phyloP scores from a whole-genome alignment of 257 asterid species.

The Euphrasia confusa region DNA sequence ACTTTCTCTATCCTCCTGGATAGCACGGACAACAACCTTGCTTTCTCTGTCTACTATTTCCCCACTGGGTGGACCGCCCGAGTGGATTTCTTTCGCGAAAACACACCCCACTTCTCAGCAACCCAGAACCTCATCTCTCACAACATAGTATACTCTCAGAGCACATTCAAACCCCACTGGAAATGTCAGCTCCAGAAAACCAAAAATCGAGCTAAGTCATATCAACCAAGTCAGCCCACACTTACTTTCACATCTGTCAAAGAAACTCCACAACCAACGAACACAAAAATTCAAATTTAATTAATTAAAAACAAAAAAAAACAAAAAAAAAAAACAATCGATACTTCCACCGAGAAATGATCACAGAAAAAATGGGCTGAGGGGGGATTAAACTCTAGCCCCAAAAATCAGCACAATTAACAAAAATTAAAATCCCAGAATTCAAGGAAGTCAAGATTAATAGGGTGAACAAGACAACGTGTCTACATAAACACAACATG shows the following conservation, averaged over 20 bases:
- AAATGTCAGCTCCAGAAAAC: slow-evolving; percentile 12
- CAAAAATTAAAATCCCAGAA: slow-evolving; percentile 43
- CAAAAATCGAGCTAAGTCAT: slow-evolving; percentile 17
- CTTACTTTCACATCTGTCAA: slow-evolving; percentile 21
- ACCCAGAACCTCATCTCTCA: slow-evolving; percentile 70
- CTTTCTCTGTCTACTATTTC: slow-evolving; percentile 39
- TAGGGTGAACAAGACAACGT: slow-evolving; percentile 27
- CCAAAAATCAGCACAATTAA: slow-evolving; percentile 39
- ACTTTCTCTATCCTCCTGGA: too few species aligned
- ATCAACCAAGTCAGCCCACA: slow-evolving; percentile 20
- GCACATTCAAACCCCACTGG: slow-evolving; percentile 41
- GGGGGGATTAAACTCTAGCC: slow-evolving; percentile 36
- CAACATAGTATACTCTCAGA: slow-evolving; percentile 35
- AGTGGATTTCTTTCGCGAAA: slow-evolving; percentile 66
- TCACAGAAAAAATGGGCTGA: slow-evolving; percentile 25
- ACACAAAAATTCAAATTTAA: slow-evolving; percentile 21
- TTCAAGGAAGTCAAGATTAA: slow-evolving; percentile 54
- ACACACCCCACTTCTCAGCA: slow-evolving; percentile 85
- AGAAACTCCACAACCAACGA: slow-evolving; percentile 8
- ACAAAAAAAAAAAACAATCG: slow-evolving; percentile 16
- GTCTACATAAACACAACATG: slow-evolving; percentile 24
- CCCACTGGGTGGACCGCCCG: slow-evolving; percentile 46
- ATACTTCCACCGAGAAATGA: slow-evolving; percentile 13
- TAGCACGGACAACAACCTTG: too few species aligned
- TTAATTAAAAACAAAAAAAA: slow-evolving; percentile 1